These are phyloP conservation scores for Ricinus communis DNA, from an alignment of 345 rosid species.

Conservation along the genomic window DNA sequence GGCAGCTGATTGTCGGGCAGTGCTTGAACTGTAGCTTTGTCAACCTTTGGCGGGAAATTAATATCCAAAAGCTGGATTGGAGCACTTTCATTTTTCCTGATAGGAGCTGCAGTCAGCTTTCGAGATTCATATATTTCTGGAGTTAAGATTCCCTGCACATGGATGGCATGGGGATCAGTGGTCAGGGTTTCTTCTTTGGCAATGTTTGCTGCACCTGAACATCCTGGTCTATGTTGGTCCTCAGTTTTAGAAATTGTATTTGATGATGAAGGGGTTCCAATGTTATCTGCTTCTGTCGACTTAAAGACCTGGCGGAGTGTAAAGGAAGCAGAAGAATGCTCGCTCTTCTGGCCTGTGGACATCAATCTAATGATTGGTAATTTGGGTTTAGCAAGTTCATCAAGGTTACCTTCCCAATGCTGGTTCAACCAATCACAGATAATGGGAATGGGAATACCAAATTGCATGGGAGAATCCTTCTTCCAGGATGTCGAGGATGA, in stretches of 20 bases:
- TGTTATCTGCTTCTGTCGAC: slow-evolving; percentile 48
- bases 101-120: slow-evolving; percentile 62
- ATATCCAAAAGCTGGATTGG: slow-evolving; percentile 82
- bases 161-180: slow-evolving; percentile 47
- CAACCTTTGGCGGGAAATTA: slow-evolving; percentile 68
- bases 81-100: slow-evolving; percentile 51
- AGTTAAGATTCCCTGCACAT: slow-evolving; percentile 75
- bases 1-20: slow-evolving; percentile 31
- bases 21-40: slow-evolving; percentile 33
- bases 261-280: slow-evolving; percentile 55
- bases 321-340: slow-evolving; percentile 85
- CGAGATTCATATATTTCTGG: slow-evolving; percentile 88
- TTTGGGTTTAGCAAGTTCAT: slow-evolving; percentile 81
- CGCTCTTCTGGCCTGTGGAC: slow-evolving; percentile 90
- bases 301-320: slow-evolving; percentile 78
- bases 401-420: slow-evolving; percentile 97
- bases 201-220: slow-evolving; percentile 34
- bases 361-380: slow-evolving; percentile 80
- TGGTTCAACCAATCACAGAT: slow-evolving; percentile 95
- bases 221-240: slow-evolving; percentile 47
- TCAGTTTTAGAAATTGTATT: slow-evolving; percentile 35
- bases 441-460: slow-evolving; percentile 88
- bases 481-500: slow-evolving; percentile 70
- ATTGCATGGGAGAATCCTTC: slow-evolving; percentile 68
- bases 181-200: slow-evolving; percentile 46